phyloP scores from a whole-genome alignment of 1,139 yeast species.

The Pichia sp. region DNA sequence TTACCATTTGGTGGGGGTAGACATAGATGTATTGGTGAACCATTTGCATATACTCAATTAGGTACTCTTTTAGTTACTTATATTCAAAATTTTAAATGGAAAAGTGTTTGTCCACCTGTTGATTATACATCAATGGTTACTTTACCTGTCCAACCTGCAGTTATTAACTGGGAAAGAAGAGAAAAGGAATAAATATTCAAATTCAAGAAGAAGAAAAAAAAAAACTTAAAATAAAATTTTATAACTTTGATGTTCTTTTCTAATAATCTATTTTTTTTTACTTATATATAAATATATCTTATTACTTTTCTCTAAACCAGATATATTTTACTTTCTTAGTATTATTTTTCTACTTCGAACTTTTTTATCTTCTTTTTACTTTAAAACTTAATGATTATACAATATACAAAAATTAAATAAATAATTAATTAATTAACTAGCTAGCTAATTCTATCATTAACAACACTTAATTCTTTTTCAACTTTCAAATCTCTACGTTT shows the following conservation, averaged over 20 bases:
- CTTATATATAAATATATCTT: background rate
- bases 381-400: background rate
- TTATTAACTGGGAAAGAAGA: conserved; percentile 59
- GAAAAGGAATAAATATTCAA: conserved; percentile 4
- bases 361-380: conserved; percentile 2
- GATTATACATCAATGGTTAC: conserved; percentile 95
- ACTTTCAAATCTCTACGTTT: conserved; percentile 18
- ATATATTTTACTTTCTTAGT: background rate
- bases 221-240: background rate
- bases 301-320: background rate
- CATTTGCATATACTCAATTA: conserved; percentile 91
- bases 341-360: background rate
- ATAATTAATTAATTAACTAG: background rate
- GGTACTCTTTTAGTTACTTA: conserved; percentile 77
- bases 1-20: conserved; percentile 99
- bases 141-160: conserved; percentile 76
- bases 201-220: background rate
- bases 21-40: conserved; percentile 99
- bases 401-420: background rate
- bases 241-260: background rate
- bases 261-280: background rate
- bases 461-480: conserved; percentile 27
- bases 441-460: conserved; percentile 24
- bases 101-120: conserved; percentile 57
- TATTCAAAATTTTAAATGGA: conserved; percentile 76